These are phyloP conservation scores for Elsinoe fawcettii DNA, from an alignment of 2,329 filamentous ascomycete species.

Conservation along the genomic window DNA sequence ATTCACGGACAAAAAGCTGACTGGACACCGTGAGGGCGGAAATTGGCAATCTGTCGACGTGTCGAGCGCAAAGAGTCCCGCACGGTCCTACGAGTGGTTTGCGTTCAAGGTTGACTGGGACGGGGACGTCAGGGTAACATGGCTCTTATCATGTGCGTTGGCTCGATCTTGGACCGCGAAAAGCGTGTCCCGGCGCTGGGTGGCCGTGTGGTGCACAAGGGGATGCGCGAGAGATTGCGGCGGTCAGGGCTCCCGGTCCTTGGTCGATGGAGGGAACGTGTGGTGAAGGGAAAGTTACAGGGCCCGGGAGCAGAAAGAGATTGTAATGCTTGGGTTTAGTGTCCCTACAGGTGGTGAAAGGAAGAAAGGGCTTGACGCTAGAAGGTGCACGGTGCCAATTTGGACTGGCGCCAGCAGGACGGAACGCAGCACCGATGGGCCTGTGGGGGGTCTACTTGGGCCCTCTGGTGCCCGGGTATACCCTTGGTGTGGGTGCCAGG, in stretches of 20 bases:
- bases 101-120: neutral
- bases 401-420: slow-evolving; percentile 7
- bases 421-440: slow-evolving; percentile 1
- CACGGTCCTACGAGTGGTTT: neutral
- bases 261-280: neutral
- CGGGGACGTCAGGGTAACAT: neutral
- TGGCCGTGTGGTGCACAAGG: slow-evolving; percentile 7
- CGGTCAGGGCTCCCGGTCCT: slow-evolving; percentile 9
- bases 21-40: neutral
- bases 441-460: slow-evolving; percentile 4
- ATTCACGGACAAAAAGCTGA: neutral
- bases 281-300: neutral
- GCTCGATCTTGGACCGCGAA: neutral
- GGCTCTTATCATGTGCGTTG: slow-evolving; percentile 7
- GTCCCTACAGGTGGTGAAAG: neutral
- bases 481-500: slow-evolving; percentile 13
- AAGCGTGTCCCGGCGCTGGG: slow-evolving; percentile 1
- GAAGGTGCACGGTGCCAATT: slow-evolving; percentile 3
- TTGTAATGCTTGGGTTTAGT: slow-evolving; percentile 4
- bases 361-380: slow-evolving; percentile 3
- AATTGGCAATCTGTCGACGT: slow-evolving; percentile 13
- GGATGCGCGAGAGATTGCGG: slow-evolving; percentile 5
- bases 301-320: slow-evolving; percentile 11
- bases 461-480: slow-evolving; percentile 2
- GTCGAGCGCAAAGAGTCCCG: neutral